These are phyloP conservation scores for Hemisphaericaspora subhashii DNA, from an alignment of 1,139 yeast species.

Conservation along the genomic window DNA sequence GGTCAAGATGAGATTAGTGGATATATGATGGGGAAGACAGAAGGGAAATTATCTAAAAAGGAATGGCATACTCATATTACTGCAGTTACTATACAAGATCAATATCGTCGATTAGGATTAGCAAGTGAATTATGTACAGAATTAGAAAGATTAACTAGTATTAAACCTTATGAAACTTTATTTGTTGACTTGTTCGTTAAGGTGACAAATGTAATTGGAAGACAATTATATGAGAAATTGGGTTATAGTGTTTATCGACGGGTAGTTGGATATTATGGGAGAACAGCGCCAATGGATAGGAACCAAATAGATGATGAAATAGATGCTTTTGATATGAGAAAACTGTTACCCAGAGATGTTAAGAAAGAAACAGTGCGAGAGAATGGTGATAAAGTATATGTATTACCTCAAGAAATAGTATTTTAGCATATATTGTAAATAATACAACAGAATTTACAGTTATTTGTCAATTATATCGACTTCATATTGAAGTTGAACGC, in stretches of 20 bases:
- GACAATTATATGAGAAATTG: constrained; percentile 76
- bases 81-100: constrained; percentile 87
- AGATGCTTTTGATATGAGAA: constrained; percentile 90
- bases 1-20: constrained; percentile 50
- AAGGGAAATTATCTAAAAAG: constrained; percentile 61
- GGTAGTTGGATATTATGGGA: constrained; percentile 86
- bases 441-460: no score
- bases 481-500: no score
- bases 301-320: constrained; percentile 56
- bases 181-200: constrained; percentile 91
- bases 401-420: constrained; percentile 60
- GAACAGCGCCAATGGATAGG: constrained; percentile 45
- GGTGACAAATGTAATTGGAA: constrained; percentile 78
- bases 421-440: constrained; percentile 34
- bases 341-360: constrained; percentile 57
- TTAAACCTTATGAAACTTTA: constrained; percentile 67
- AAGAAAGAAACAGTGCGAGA: constrained; percentile 50
- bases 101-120: constrained; percentile 79
- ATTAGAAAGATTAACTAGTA: constrained; percentile 67
- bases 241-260: constrained; percentile 86
- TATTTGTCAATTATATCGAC: no score
- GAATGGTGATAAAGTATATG: constrained; percentile 59
- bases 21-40: constrained; percentile 96
- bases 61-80: constrained; percentile 98
- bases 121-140: constrained; percentile 78